Percentiles rank a stretch among this genome's conserved stretches.
These are phyloP conservation scores for Xylaria intraflava DNA, from an alignment of 495 filamentous ascomycete species.

Conservation along the genomic window DNA sequence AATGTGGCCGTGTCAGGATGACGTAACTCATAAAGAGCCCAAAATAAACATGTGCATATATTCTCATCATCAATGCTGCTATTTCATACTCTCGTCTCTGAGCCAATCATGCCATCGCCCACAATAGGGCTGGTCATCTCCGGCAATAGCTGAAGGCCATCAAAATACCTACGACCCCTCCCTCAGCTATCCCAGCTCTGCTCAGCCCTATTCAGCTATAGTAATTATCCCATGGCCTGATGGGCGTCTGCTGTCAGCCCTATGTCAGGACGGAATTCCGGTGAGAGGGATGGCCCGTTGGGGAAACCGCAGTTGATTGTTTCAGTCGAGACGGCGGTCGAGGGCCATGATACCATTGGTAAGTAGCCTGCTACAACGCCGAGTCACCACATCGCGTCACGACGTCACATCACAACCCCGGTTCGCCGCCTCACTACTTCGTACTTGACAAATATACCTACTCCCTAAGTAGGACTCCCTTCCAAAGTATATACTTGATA, in stretches of 20 bases:
- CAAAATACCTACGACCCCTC: neutral
- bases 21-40: neutral
- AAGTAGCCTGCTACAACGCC: too few species aligned
- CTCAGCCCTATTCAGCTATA: slow-evolving; percentile 2
- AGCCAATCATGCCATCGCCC: neutral
- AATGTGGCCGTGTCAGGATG: neutral
- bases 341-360: too few species aligned
- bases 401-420: too few species aligned
- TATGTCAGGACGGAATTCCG: too few species aligned
- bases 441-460: too few species aligned
- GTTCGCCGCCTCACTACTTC: too few species aligned
- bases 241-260: neutral
- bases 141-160: slow-evolving; percentile 3
- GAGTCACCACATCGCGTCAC: too few species aligned
- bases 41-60: neutral
- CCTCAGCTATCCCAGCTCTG: slow-evolving; percentile 3
- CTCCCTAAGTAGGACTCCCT: too few species aligned
- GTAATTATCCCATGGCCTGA: neutral
- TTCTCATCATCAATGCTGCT: slow-evolving; percentile 1
- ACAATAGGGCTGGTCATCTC: neutral
- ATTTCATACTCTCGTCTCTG: neutral
- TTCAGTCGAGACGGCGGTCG: too few species aligned
- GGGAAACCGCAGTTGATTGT: neutral
- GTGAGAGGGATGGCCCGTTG: neutral
- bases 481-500: too few species aligned